phyloP scores from a whole-genome alignment of 2,329 filamentous ascomycete species.

The Albifimbria verrucaria region DNA sequence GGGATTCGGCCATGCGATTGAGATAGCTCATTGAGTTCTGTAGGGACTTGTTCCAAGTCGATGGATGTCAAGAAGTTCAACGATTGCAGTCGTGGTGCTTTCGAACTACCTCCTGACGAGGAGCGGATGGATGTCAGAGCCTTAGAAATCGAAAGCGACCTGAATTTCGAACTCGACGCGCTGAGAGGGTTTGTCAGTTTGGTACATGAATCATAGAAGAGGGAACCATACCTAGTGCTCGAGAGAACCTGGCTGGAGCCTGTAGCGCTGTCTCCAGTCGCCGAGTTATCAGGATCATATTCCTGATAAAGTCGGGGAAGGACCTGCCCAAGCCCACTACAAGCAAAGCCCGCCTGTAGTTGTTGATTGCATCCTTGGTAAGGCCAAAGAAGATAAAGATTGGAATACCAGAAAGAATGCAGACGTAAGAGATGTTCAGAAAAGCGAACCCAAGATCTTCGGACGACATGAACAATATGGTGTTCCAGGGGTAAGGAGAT shows the following conservation, averaged over 20 bases:
- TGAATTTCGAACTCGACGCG: not conserved
- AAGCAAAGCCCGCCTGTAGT: conserved; percentile 40
- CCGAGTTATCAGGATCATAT: conserved; percentile 32
- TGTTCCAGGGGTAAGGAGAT: conserved; percentile 40
- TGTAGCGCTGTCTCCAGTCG: conserved; percentile 13
- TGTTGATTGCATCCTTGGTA: conserved; percentile 50
- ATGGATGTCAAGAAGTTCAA: conserved; percentile 5
- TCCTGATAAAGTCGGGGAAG: conserved; percentile 37
- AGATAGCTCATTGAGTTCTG: not conserved
- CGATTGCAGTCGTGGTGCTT: not conserved
- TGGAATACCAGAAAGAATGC: conserved; percentile 42
- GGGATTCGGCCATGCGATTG: not conserved
- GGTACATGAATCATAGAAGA: too few relatives aligned
- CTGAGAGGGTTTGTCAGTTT: not conserved
- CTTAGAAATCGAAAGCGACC: not conserved
- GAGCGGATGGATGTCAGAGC: not conserved
- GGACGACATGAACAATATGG: conserved; percentile 43
- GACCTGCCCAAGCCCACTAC: conserved; percentile 38
- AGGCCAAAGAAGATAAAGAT: conserved; percentile 55
- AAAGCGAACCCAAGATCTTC: conserved; percentile 32
- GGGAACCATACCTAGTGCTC: too few relatives aligned
- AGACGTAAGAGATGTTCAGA: conserved; percentile 47
- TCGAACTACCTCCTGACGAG: not conserved
- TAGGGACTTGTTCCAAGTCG: conserved; percentile 1
- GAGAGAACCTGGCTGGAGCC: conserved; percentile 14